These are phyloP conservation scores for Amphibolis antarctica DNA, from an alignment of 106 monocot genomes.

Conservation along the genomic window DNA sequence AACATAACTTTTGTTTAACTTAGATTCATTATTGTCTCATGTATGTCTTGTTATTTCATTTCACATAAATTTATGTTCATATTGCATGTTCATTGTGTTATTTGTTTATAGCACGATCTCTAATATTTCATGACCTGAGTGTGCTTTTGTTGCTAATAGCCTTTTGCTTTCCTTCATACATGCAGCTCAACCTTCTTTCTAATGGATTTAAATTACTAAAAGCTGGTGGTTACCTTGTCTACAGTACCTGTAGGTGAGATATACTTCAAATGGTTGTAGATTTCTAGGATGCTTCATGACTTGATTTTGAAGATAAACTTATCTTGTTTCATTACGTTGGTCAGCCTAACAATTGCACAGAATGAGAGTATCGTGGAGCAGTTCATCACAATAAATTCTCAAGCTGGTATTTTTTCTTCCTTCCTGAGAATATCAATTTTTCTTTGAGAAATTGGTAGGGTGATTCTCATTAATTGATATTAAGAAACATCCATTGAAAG, in stretches of 20 bases:
- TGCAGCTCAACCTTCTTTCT: constrained; percentile 62
- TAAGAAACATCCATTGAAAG: no score
- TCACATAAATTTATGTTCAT: no score
- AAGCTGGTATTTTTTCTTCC: constrained; percentile 56
- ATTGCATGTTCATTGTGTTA: no score
- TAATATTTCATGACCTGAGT: not conserved
- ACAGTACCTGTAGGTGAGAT: constrained; percentile 88
- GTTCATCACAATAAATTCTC: constrained; percentile 52
- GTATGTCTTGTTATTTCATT: no score
- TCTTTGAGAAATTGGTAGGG: not conserved
- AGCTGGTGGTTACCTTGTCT: constrained; percentile 72
- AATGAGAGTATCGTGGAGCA: constrained; percentile 78
- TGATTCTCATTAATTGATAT: not conserved
- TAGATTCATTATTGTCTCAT: no score
- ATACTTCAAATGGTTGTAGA: not conserved
- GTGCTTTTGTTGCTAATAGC: not conserved
- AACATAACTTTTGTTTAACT: no score
- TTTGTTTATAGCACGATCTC: not conserved
- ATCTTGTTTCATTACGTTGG: constrained; percentile 9
- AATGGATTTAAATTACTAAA: constrained; percentile 90
- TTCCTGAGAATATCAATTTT: not conserved
- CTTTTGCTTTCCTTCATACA: not conserved
- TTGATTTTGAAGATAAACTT: not conserved
- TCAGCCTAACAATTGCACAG: constrained; percentile 80
- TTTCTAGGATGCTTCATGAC: not conserved